Base-by-base conservation (phyloP, 805 yeast genomes). In the Candida saitoana region DNA sequence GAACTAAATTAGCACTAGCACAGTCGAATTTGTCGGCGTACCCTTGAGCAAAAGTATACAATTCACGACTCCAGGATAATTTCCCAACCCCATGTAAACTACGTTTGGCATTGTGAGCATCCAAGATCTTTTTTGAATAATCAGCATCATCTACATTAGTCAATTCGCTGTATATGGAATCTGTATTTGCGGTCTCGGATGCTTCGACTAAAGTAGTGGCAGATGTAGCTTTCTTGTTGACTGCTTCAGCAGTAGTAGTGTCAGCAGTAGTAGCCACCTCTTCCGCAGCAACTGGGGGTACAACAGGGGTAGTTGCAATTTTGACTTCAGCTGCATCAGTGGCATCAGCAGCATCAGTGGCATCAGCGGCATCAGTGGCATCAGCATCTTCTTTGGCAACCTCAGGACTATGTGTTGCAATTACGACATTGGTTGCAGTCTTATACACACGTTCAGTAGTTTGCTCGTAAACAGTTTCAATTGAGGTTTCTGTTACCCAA, bases 41-140 rank as follows among this genome's bases (percentile, higher is more conserved):
- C 7, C 43, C 32, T 2, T 56, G 53, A 8, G 73, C 74, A 43
- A 52, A 68, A 7, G 58, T 49, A 22, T 34, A 34, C 16, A 82
- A 59, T 0, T 63, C 64, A 5, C 61, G 51, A 45, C 73, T 71
- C 95, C 95, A 87, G 1, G 59, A 37, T 41, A 87, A 56, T 0
- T 51, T 51, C 4, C 51, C 58, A 4, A 51, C 67, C 17, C 57
- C 56, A 41, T 65, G 69, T 5, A 45, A 40, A 2, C 62, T 61
- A 38, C 70, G 50, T 43, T 64, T 54, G 20, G 48, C 24, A 45
- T 65, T 65, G 51, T 65, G 70, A 2, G 65, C 57, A 40, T 59
- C 61, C 39, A 65, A 55, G 30, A 59, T 63, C 24, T 49, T 54
- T 22, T 46, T 51, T 15, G 69, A 64, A 39, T 62, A 65, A 15